Percentiles rank a stretch among this genome's conserved stretches.
These are phyloP conservation scores for Neurospora sublineolata DNA, from an alignment of 495 filamentous ascomycete species.

Conservation along the genomic window DNA sequence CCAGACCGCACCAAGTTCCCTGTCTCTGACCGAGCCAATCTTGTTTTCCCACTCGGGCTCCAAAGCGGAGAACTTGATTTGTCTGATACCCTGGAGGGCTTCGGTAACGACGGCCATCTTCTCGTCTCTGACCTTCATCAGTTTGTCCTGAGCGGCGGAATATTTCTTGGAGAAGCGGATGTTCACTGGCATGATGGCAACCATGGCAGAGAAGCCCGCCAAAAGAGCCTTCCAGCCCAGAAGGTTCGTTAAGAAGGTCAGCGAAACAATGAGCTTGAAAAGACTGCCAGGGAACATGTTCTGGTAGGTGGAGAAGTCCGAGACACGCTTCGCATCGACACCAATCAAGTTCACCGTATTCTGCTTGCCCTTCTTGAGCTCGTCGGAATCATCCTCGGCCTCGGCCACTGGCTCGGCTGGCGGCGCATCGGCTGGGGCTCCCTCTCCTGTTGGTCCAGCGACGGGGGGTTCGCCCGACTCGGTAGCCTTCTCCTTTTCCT, in stretches of 20 bases:
- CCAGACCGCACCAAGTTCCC: conserved; percentile 57
- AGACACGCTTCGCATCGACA: conserved; percentile 63
- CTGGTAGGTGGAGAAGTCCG: conserved; percentile 56
- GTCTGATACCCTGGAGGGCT: conserved; percentile 70
- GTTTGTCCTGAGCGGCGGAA: conserved; percentile 48
- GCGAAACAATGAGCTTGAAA: conserved; percentile 52
- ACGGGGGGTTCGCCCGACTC: conserved; percentile 13
- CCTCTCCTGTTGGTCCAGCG: conserved; percentile 15
- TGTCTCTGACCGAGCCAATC: conserved; percentile 51
- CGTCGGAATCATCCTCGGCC: conserved; percentile 43
- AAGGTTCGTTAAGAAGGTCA: conserved; percentile 52
- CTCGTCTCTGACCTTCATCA: conserved; percentile 72
- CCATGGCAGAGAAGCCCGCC: conserved; percentile 53
- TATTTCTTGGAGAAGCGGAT: conserved; percentile 57
- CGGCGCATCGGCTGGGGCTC: conserved; percentile 3
- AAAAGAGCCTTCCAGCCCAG: conserved; percentile 63
- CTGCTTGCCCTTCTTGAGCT: conserved; percentile 50
- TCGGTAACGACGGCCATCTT: conserved; percentile 73
- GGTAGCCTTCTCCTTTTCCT: conserved; percentile 15
- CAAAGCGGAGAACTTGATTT: conserved; percentile 82
- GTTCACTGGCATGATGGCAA: conserved; percentile 57
- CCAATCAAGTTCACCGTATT: conserved; percentile 70
- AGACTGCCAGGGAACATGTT: conserved; percentile 52
- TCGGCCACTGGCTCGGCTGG: conserved; percentile 16
- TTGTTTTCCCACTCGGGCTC: conserved; percentile 70